A percentile compares a stretch with the other conserved stretches of the same genome.
Evolutionary conservation across 1,284 basidiomycete genomes (phyloP).

Genomic region (Rhodotorula glutinis): DNA sequence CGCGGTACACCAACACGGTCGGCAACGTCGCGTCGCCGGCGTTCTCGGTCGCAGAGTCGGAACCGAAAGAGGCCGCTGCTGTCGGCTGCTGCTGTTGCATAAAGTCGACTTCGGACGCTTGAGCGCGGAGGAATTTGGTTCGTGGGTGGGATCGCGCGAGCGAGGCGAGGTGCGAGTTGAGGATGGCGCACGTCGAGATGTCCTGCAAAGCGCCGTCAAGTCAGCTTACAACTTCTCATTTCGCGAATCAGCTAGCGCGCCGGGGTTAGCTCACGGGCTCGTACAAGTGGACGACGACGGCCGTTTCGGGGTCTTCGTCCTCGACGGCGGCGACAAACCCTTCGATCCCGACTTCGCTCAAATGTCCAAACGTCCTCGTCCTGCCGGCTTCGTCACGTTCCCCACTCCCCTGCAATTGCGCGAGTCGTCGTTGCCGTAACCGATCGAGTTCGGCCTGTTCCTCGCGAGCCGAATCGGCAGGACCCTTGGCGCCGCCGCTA

Average conservation of each 20-base stretch:
- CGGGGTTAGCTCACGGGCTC: conserved; percentile 62
- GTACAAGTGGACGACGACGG: conserved; percentile 79
- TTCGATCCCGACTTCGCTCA: conserved; percentile 71
- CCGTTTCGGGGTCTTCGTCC: conserved; percentile 57
- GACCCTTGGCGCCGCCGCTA: background rate
- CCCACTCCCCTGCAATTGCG: conserved; percentile 36
- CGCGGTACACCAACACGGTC: conserved; percentile 74
- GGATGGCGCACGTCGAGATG: conserved; percentile 55
- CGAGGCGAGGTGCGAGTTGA: conserved; percentile 66
- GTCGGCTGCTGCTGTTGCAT: conserved; percentile 50
- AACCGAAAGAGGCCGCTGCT: background rate
- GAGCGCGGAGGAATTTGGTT: conserved; percentile 73
- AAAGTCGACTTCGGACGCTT: conserved; percentile 72
- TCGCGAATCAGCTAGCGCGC: background rate
- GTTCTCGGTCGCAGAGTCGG: background rate
- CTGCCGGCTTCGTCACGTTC: conserved; percentile 8
- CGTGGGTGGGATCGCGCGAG: conserved; percentile 66
- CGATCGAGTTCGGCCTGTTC: conserved; percentile 32
- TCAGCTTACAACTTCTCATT: background rate
- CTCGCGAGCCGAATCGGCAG: background rate
- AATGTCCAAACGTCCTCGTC: conserved; percentile 62
- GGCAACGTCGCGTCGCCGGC: conserved; percentile 69
- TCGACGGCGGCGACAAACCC: conserved; percentile 74
- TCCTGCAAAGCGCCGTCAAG: conserved; percentile 19
- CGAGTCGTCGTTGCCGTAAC: conserved; percentile 32